Percentiles rank a stretch among this genome's conserved stretches.
These are phyloP conservation scores for Wickerhamiella siamensis DNA, from an alignment of 805 yeast genomes.

Conservation along the genomic window DNA sequence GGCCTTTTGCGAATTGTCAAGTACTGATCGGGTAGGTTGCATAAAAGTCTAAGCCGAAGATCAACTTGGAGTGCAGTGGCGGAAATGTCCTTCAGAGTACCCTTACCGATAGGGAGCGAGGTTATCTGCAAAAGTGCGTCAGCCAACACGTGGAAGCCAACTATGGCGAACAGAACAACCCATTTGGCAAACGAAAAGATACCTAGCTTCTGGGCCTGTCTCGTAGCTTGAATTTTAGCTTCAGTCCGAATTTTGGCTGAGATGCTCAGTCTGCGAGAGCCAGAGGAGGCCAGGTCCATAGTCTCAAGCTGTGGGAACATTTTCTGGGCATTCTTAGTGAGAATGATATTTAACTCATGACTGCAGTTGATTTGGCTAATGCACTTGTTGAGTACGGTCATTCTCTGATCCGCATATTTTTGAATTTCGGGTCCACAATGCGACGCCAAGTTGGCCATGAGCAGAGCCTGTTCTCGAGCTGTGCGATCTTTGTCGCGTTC, in stretches of 20 bases:
- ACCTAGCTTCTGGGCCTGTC: slow-evolving; percentile 2
- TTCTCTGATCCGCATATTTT: slow-evolving; percentile 1
- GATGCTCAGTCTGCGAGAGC: slow-evolving; percentile 16
- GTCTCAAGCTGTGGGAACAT: slow-evolving; percentile 17
- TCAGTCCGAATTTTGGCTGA: slow-evolving; percentile 10
- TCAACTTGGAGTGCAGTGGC: slow-evolving; percentile 69
- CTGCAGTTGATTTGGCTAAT: slow-evolving; percentile 26
- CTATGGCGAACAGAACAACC: slow-evolving; percentile 11
- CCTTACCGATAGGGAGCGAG: slow-evolving; percentile 18
- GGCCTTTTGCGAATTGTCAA: slow-evolving; percentile 34
- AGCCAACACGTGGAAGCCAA: slow-evolving; percentile 19
- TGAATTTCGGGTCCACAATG: slow-evolving; percentile 13
- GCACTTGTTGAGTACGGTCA: slow-evolving; percentile 13
- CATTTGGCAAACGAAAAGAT: slow-evolving; percentile 9
- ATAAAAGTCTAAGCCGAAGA: slow-evolving; percentile 57
- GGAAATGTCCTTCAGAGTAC: slow-evolving; percentile 28
- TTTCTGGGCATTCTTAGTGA: slow-evolving; percentile 17
- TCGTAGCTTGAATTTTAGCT: slow-evolving; percentile 4
- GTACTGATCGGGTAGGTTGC: slow-evolving; percentile 70
- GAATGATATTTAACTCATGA: slow-evolving; percentile 21
- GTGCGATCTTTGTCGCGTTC: slow-evolving; percentile 7
- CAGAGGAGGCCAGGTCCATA: background rate
- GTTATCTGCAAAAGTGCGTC: slow-evolving; percentile 22
- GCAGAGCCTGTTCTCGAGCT: background rate
- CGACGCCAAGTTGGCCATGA: slow-evolving; percentile 12